These are phyloP conservation scores for Ophiocordyceps polyrhachis-furcata DNA, from an alignment of 2,329 filamentous ascomycete genomes.

Conservation along the genomic window DNA sequence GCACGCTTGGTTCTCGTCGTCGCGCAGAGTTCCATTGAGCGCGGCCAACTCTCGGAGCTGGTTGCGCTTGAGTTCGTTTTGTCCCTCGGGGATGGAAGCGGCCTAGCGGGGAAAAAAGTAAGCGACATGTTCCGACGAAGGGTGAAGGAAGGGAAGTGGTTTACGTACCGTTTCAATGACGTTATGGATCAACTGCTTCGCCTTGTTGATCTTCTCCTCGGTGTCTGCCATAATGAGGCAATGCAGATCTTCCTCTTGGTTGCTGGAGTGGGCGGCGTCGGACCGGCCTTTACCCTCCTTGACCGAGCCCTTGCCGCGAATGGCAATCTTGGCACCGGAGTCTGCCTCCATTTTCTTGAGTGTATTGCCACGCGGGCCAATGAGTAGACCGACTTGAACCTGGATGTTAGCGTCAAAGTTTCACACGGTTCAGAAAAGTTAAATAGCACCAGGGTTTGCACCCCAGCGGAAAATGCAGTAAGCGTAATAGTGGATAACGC, in stretches of 20 bases:
- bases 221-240: conserved; percentile 99
- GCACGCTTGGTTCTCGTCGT: conserved; percentile 97
- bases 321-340: conserved; percentile 95
- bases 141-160: background rate
- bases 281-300: conserved; percentile 99
- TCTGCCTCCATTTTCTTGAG: conserved; percentile 99
- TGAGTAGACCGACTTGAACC: conserved; percentile 99
- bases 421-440: conserved; percentile 2
- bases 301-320: conserved; percentile 97
- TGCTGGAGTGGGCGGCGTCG: conserved; percentile 97
- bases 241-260: conserved; percentile 98
- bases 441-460: conserved; percentile 2
- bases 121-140: too few species aligned
- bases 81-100: conserved; percentile 93
- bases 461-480: background rate
- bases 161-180: conserved; percentile 86
- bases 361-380: conserved; percentile 99
- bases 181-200: conserved; percentile 95
- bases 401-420: conserved; percentile 66
- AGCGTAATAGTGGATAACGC: background rate
- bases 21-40: conserved; percentile 94
- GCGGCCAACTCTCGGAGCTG: conserved; percentile 94
- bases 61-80: conserved; percentile 97
- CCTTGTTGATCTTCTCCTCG: conserved; percentile 98
- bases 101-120: conserved; percentile 36